These are phyloP conservation scores for Phytophthora chlamydospora DNA, from an alignment of 352 stramenopile species.

Conservation along the genomic window DNA sequence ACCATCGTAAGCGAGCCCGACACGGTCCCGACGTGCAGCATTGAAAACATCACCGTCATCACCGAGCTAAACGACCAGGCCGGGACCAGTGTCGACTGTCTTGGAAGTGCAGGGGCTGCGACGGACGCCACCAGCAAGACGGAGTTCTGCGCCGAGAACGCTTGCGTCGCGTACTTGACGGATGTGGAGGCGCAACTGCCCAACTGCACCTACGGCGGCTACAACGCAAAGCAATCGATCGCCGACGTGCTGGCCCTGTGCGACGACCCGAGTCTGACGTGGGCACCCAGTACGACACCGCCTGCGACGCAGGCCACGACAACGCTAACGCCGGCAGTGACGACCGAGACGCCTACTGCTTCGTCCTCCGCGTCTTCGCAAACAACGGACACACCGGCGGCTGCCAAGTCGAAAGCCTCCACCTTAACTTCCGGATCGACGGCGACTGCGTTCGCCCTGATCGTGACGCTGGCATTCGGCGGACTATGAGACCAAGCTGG, in stretches of 20 bases:
- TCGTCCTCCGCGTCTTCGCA: constrained; percentile 7
- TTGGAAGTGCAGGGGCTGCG: constrained; percentile 15
- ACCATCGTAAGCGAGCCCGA: background rate
- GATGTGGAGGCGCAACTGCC: constrained; percentile 14
- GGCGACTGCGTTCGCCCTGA: background rate
- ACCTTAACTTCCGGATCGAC: background rate
- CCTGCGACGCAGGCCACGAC: background rate
- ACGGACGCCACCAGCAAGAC: background rate
- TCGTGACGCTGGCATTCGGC: background rate
- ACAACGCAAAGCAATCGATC: constrained; percentile 20
- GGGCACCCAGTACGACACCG: constrained; percentile 3
- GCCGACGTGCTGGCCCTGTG: constrained; percentile 15
- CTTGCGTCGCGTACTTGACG: constrained; percentile 17
- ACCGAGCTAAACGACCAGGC: constrained; percentile 5
- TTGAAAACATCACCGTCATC: constrained; percentile 7
- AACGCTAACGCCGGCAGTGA: background rate
- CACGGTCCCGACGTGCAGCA: constrained; percentile 5
- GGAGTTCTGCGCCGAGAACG: constrained; percentile 9
- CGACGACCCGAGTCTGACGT: constrained; percentile 5
- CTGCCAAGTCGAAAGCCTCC: background rate
- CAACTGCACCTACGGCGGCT: constrained; percentile 15
- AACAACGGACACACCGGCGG: constrained; percentile 1
- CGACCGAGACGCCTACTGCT: constrained; percentile 5
- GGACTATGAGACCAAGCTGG: background rate
- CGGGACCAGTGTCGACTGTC: constrained; percentile 15